Base-by-base conservation (phyloP, 495 filamentous ascomycete species). In the Lophium mytilinum region DNA sequence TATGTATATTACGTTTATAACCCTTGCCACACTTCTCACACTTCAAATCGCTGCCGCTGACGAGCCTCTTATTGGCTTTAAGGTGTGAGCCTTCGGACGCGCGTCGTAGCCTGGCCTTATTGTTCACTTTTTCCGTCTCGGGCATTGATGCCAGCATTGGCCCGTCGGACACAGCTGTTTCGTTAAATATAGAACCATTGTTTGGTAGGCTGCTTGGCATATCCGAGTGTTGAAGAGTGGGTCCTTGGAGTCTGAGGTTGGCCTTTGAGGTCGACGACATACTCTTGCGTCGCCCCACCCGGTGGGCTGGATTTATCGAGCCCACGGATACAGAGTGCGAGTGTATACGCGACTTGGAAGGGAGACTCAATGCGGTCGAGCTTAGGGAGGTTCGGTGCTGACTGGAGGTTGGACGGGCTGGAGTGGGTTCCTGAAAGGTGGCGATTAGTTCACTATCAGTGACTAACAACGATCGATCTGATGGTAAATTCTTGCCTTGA, bases 11-110 rank as follows among this genome's bases (percentile, higher is more conserved):
- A 30, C 24, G 93, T 85, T 98, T 98, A 84, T 98, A 98, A 76
- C 89, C 90, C 80, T 98, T 98, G 73, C 93, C 93, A 79, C 93
- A 98, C 74, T 88, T 93, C 68, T 96, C 91, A 76, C 93, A 98
- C 74, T 88, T 87, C 68, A 98, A 80, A 70, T 96, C 92, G 64
- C 83, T 82, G 65, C 83, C 80, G 68, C 77, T 86, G 70, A 76
- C 76, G 70, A 83, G 86, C 71, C 84, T 90, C 77, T 86, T 71
- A 76, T 76, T 71, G 83, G 86, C 71, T 85, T 90, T 78, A 62
- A 89, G 75, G 58, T 84, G 83, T 61, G 88, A 84, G 59, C 88
- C 90, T 73, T 94, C 93, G 73, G 88, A 95, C 61, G 89, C 89
- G 68, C 88, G 82, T 61, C 88, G 80, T 60, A 87, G 81, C 56